These are phyloP conservation scores for Truncatella angustata DNA, from an alignment of 2,329 filamentous ascomycete species.

Conservation along the genomic window DNA sequence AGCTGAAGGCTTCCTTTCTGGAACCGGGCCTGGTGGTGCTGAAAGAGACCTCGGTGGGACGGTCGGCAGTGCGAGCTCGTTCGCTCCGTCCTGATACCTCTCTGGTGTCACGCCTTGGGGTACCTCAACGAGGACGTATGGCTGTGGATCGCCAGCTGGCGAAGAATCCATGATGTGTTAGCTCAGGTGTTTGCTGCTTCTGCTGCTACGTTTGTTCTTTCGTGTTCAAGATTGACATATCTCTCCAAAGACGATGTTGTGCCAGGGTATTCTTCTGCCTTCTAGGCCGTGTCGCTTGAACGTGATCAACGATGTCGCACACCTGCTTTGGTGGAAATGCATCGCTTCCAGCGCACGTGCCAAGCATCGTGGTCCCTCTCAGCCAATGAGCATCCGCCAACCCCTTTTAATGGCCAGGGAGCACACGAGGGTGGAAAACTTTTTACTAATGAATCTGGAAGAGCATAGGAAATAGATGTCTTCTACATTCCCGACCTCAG, in stretches of 20 bases:
- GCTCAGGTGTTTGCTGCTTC: no score
- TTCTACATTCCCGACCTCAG: no score
- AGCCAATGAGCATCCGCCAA: no score
- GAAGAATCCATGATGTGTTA: not conserved
- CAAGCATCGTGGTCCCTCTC: not conserved
- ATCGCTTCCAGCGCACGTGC: slow-evolving; percentile 1
- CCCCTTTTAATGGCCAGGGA: no score
- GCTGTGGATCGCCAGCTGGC: not conserved
- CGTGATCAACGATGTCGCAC: not conserved
- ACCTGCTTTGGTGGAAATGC: not conserved
- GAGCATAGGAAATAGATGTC: no score
- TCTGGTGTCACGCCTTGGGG: not conserved
- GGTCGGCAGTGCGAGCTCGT: not conserved
- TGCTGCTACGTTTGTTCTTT: no score
- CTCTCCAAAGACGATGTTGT: no score
- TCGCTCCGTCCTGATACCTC: not conserved
- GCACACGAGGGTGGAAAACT: no score
- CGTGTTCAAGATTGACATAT: no score
- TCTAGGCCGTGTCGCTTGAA: not conserved
- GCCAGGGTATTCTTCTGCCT: no score
- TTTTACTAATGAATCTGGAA: not conserved
- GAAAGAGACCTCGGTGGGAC: slow-evolving; percentile 1
- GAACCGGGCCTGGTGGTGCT: not conserved
- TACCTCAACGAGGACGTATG: slow-evolving; percentile 5
- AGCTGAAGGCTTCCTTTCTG: not conserved